Base-by-base conservation (phyloP, 495 filamentous ascomycete genomes). In the Penicillium soppii region DNA sequence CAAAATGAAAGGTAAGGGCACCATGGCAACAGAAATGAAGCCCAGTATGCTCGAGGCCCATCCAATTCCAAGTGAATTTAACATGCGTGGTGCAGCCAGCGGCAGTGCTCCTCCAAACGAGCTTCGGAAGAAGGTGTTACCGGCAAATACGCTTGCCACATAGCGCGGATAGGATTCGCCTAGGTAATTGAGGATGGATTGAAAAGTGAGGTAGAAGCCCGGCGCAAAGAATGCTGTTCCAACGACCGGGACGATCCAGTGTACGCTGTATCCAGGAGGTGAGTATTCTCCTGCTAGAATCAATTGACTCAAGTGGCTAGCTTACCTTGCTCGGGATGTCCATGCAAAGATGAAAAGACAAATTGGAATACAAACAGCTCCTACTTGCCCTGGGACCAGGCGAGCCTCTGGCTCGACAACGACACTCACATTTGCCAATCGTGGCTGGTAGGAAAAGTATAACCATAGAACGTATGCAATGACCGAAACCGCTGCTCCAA, bases 301-400 rank as follows among this genome's bases (percentile, higher is more conserved):
- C 27, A 26, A 23, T 55, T 30, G 33, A n/a, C n/a, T n/a, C n/a
- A n/a, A n/a, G n/a, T n/a, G n/a, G n/a, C 48, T 43, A n/a, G 20
- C 49, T 5, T 52, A 52, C 40, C 30, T 44, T 52, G 4, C 25
- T 37, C 49, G 49, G n/a, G 49, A 52, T 23, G 49, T 44, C 49
- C 49, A 52, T 12, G 33, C 50, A 41, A 53, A 53, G 4, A 53
- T 53, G 42, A 53, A 53, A 2, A 53, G 23, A 27, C 43, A 53
- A 20, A 53, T 46, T 15, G 50, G 50, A 32, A 53, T 53, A 32
- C 50, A 53, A 47, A 47, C 17, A 12, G 50, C 50, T 15, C 50
- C 50, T 7, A 53, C 26, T 46, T 40, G 33, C 15, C 42, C 50
- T 21, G 50, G 50, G 7, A 53, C 33, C 5, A 53, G 33, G 8